Percentiles rank a stretch among this genome's conserved stretches.
phyloP scores from a whole-genome alignment of 2,329 filamentous ascomycete species.

The Leptographium radiaticola region DNA sequence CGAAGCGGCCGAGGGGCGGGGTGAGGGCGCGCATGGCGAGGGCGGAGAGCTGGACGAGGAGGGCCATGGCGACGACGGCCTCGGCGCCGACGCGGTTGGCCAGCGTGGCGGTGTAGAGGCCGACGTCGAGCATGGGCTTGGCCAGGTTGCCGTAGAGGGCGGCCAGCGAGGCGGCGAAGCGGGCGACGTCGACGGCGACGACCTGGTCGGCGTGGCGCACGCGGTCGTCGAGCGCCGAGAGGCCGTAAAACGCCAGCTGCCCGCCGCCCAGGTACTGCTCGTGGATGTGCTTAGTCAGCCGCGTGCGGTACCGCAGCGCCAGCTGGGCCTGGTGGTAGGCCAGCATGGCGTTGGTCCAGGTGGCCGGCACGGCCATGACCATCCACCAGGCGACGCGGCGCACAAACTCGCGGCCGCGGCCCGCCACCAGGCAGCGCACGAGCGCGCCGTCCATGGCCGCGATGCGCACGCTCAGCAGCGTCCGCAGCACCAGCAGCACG shows the following conservation, averaged over 20 bases:
- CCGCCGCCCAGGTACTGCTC: constrained; percentile 71
- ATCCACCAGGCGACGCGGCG: constrained; percentile 95
- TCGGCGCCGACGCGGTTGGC: constrained; percentile 94
- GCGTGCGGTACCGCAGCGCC: constrained; percentile 80
- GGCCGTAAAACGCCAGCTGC: constrained; percentile 93
- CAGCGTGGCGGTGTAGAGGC: constrained; percentile 87
- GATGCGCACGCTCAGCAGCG: constrained; percentile 87
- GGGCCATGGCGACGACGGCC: constrained; percentile 86
- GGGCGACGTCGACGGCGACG: constrained; percentile 90
- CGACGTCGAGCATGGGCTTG: constrained; percentile 88
- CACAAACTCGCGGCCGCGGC: constrained; percentile 81
- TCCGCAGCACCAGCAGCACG: constrained; percentile 81
- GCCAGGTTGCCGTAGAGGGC: constrained; percentile 94
- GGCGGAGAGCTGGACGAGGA: constrained; percentile 86
- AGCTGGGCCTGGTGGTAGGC: constrained; percentile 96
- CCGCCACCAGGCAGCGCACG: constrained; percentile 83
- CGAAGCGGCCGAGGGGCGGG: constrained; percentile 93
- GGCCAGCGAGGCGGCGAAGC: constrained; percentile 89
- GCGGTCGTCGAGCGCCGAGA: constrained; percentile 87
- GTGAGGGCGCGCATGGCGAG: constrained; percentile 88
- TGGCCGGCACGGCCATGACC: constrained; percentile 88
- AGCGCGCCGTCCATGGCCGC: constrained; percentile 90
- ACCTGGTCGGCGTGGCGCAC: constrained; percentile 98
- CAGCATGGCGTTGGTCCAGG: constrained; percentile 97
- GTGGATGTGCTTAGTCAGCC: constrained; percentile 89